Base-by-base conservation (phyloP, 2,329 filamentous ascomycete species). In the Tolypocladium paradoxum region DNA sequence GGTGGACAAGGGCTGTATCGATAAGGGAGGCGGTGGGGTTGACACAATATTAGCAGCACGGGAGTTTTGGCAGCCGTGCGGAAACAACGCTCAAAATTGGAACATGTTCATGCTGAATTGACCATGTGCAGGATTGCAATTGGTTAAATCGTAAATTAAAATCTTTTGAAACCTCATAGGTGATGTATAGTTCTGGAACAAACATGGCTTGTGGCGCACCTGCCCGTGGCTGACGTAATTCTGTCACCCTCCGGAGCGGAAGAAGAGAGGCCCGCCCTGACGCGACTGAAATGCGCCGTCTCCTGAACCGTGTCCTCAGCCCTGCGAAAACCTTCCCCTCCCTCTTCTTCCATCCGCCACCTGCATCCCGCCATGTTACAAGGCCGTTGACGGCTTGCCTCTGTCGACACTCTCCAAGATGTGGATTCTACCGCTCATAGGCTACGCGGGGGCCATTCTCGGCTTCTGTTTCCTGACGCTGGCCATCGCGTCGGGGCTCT, bases 401-500 rank as follows among this genome's bases (percentile, higher is more conserved):
- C 27, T 12, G 18, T 43, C 40, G 56, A 55, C 66, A 81, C 22
- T 24, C 22, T 11, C 27, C 46, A 54, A 58, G 59, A 96, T 97
- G 93, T 97, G 91, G 90, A 90, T 99, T 75, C 76, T 99, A 65
- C 91, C 92, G 63, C 75, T 97, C 45, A 76, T 99, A 64, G 93
- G 93, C 64, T 96, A 96, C 66, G 70, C 90, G 35, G 93, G 93
- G 65, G 83, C 95, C 61, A 73, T 90, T 58, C 75, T 96, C 56
- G 92, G 92, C 68, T 99, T 99, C 75, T 83, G 82, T 64, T 97
- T 99, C 73, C 76, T 99, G 60, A 97, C 93, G 22, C 78, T 99
- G 56, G 90, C 92, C 53, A 97, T 99, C 66, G 93, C 93, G 38
- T 96, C 90, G n/a, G 93, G 93, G 37, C 83, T 99, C 29, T 99